Percentiles rank a stretch among this genome's conserved stretches.
Evolutionary conservation across 2,329 filamentous ascomycete species (phyloP).

Genomic region (Talaromyces amestolkiae): DNA sequence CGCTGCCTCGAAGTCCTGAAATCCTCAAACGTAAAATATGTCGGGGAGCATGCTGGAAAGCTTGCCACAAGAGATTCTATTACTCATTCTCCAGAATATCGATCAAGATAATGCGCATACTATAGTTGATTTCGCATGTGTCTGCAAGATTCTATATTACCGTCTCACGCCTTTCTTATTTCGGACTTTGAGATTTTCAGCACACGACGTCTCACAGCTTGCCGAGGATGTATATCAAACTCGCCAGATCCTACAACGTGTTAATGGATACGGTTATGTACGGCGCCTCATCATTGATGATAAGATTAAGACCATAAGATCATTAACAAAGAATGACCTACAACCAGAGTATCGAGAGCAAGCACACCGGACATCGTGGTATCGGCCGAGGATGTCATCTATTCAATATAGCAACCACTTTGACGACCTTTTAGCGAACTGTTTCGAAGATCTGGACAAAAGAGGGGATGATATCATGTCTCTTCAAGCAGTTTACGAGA

Average conservation of each 20-base stretch:
- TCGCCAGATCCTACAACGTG: background rate
- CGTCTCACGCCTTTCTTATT: background rate
- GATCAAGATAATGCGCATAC: background rate
- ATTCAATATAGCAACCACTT: background rate
- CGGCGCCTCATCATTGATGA: background rate
- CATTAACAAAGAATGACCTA: background rate
- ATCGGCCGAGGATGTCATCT: background rate
- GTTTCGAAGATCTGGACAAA: background rate
- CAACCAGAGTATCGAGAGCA: background rate
- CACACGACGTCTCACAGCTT: background rate
- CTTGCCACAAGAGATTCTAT: background rate
- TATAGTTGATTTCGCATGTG: background rate
- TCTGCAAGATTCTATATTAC: background rate
- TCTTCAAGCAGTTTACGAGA: background rate
- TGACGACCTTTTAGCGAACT: background rate
- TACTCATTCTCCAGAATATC: background rate
- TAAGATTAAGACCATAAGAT: background rate
- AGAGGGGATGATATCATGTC: background rate
- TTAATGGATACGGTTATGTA: background rate
- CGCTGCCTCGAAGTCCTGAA: background rate
- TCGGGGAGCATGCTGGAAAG: background rate
- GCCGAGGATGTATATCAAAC: background rate
- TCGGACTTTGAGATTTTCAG: background rate
- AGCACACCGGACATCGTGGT: background rate
- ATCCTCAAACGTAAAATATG: background rate